A percentile compares a stretch with the other conserved stretches of the same genome.
Conservation (phyloP, 140 eudicot genomes). For the Flaveria floridana region DNA sequence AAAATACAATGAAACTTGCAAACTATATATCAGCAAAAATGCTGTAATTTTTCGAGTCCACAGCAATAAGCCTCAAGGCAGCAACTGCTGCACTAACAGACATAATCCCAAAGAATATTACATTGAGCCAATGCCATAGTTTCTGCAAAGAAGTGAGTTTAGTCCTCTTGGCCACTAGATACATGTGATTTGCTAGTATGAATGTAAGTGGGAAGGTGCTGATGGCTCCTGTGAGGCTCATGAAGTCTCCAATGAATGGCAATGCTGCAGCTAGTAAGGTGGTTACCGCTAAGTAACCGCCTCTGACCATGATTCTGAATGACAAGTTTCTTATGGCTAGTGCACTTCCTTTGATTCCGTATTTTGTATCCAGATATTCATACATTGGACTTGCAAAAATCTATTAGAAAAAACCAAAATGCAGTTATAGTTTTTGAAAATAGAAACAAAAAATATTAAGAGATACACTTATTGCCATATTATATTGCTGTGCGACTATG, state of each 20-base stretch:
- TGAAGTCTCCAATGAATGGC: constrained; percentile 94
- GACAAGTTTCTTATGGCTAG: constrained; percentile 56
- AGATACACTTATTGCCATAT: not conserved
- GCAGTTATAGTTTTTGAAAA: not conserved
- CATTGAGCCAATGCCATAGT: constrained; percentile 87
- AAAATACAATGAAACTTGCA: constrained; percentile 29
- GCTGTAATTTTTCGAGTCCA: constrained; percentile 68
- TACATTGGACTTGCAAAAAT: constrained; percentile 97
- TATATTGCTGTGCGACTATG: not conserved
- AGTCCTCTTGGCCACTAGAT: constrained; percentile 62
- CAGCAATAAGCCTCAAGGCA: constrained; percentile 78
- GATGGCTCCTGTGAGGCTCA: constrained; percentile 91
- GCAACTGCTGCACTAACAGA: constrained; percentile 73
- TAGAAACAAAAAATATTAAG: not conserved
- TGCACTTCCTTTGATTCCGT: constrained; percentile 73
- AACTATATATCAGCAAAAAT: constrained; percentile 76
- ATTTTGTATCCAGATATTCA: constrained; percentile 82
- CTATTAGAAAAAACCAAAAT: constrained; percentile 32
- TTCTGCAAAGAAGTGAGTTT: constrained; percentile 56
- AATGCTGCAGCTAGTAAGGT: constrained; percentile 71
- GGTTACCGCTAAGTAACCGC: constrained; percentile 65
- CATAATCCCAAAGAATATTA: constrained; percentile 56
- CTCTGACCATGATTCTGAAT: constrained; percentile 66
- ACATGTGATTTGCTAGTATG: constrained; percentile 95
- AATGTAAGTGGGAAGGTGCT: constrained; percentile 93